Conservation (phyloP, 1,284 basidiomycete species). For the Trichosporon ovoides region DNA sequence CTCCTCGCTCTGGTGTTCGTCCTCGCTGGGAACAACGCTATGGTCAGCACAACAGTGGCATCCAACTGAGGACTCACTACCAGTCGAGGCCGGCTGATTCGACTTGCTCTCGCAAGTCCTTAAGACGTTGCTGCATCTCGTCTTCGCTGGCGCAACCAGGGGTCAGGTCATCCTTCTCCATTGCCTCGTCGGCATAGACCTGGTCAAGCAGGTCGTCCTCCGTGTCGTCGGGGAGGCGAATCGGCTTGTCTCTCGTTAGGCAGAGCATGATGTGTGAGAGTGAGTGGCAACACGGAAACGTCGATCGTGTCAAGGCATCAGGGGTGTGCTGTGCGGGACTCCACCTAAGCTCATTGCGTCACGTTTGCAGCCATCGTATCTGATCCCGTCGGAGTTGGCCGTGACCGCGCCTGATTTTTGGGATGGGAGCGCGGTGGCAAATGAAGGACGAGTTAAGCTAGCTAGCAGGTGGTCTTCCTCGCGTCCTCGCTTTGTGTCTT, state of each 20-base stretch:
- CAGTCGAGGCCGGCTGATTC: conserved; percentile 69
- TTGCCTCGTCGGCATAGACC: conserved; percentile 8
- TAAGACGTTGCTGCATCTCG: conserved; percentile 54
- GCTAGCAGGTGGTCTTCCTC: too few relatives aligned
- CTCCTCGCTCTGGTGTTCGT: conserved; percentile 83
- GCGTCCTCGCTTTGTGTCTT: too few relatives aligned
- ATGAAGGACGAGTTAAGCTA: not conserved
- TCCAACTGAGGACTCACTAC: conserved; percentile 59
- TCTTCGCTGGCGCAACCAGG: conserved; percentile 16
- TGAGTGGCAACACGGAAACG: not conserved
- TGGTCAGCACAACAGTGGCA: conserved; percentile 6
- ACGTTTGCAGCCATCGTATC: not conserved
- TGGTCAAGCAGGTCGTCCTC: conserved; percentile 16
- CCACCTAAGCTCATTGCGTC: not conserved
- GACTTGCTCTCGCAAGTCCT: conserved; percentile 65
- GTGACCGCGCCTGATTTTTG: conserved; percentile 1
- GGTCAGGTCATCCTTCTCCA: conserved; percentile 12
- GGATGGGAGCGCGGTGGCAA: not conserved
- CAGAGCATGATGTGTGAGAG: conserved; percentile 14
- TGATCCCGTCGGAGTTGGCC: conserved; percentile 1
- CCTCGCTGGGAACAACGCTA: conserved; percentile 72
- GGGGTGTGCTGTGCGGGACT: not conserved
- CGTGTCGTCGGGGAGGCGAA: conserved; percentile 13
- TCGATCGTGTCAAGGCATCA: not conserved
- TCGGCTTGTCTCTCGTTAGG: conserved; percentile 14